Conservation (phyloP, 352 stramenopile species). For the Pythium brachiatum region DNA sequence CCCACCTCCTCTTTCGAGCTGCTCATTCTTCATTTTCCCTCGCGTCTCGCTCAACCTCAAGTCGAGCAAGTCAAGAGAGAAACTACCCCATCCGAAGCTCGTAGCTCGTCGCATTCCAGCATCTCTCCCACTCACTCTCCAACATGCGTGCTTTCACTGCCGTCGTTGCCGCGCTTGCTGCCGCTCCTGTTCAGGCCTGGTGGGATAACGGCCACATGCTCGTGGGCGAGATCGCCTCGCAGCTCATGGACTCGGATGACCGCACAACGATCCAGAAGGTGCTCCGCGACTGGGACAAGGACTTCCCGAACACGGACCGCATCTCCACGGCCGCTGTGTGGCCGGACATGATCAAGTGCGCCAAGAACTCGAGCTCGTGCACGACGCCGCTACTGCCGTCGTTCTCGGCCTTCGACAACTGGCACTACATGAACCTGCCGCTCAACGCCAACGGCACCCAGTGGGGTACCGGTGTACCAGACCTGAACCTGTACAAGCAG, state of each 20-base stretch:
- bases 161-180: neutral
- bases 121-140: no score
- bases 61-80: conserved; percentile 2
- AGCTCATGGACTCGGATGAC: conserved; percentile 21
- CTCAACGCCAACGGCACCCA: conserved; percentile 47
- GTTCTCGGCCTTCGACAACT: conserved; percentile 43
- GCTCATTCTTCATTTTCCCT: conserved; percentile 7
- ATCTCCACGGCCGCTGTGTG: conserved; percentile 27
- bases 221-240: conserved; percentile 23
- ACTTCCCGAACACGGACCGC: conserved; percentile 25
- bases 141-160: conserved; percentile 1
- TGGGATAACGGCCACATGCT: conserved; percentile 32
- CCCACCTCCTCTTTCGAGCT: neutral
- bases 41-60: neutral
- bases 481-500: conserved; percentile 42
- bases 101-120: neutral
- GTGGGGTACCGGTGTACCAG: conserved; percentile 33
- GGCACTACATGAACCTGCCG: conserved; percentile 66
- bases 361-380: conserved; percentile 10
- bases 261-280: conserved; percentile 17
- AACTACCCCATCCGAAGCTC: neutral
- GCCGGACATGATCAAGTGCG: conserved; percentile 29
- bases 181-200: conserved; percentile 14
- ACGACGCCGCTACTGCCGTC: conserved; percentile 29
- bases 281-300: conserved; percentile 17